Percentiles rank a stretch among this genome's conserved stretches.
Evolutionary conservation across 176 grass and related monocot genomes (phyloP).

Genomic region (Eragrostis nindensis): DNA sequence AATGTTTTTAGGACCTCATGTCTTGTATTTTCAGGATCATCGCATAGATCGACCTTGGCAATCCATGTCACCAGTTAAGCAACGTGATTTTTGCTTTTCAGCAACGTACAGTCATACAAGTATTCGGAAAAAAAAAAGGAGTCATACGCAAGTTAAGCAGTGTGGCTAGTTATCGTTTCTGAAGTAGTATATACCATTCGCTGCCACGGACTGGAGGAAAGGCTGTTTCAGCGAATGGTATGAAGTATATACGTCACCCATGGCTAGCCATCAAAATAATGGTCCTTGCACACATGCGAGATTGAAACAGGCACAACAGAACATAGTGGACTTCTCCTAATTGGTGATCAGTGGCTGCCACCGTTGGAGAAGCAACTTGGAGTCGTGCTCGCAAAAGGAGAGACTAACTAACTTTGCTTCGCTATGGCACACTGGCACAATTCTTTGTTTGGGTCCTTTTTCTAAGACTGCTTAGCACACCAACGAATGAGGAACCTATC

Average conservation of each 20-base stretch:
- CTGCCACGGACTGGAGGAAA: not conserved
- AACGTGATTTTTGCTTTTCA: too few relatives aligned
- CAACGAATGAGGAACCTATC: slow-evolving; percentile 25
- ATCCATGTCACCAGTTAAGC: too few relatives aligned
- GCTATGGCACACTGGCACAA: slow-evolving; percentile 24
- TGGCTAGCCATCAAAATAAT: not conserved
- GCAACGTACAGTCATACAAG: too few relatives aligned
- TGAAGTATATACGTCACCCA: not conserved
- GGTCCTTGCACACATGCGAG: not conserved
- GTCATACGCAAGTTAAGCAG: too few relatives aligned
- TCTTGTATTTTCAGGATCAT: too few relatives aligned
- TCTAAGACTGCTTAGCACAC: slow-evolving; percentile 20
- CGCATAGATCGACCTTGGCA: too few relatives aligned
- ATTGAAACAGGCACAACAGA: not conserved
- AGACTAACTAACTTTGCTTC: slow-evolving; percentile 25
- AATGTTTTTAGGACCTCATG: too few relatives aligned
- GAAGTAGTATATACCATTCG: too few relatives aligned
- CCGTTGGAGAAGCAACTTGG: slow-evolving; percentile 29
- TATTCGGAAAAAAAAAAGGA: too few relatives aligned
- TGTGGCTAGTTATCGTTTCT: too few relatives aligned
- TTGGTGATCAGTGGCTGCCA: not conserved
- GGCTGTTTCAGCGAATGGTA: not conserved
- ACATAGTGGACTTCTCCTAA: not conserved
- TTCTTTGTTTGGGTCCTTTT: not conserved
- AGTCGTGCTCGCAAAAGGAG: slow-evolving; percentile 10